Percentiles rank a stretch among this genome's conserved stretches.
These are phyloP conservation scores for Schizophyllum commune DNA, from an alignment of 1,284 basidiomycete genomes.

Conservation along the genomic window DNA sequence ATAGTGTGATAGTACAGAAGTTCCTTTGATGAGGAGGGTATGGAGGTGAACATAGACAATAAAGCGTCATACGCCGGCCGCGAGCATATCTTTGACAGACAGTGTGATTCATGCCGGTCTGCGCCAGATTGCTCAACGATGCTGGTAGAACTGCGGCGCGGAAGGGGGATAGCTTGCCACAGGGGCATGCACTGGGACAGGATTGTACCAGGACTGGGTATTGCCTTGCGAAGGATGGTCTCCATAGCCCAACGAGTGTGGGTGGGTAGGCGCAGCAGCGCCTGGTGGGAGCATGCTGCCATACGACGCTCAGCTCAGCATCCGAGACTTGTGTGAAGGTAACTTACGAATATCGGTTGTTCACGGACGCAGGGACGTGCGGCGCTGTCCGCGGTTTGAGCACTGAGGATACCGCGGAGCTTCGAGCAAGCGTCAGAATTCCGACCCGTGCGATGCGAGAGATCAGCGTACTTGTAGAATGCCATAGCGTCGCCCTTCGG, in stretches of 20 bases:
- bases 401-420: not conserved
- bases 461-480: constrained; percentile 46
- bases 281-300: not conserved
- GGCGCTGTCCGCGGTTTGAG: not conserved
- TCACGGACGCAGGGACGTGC: not conserved
- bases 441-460: too few species aligned
- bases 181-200: not conserved
- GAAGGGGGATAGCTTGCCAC: not conserved
- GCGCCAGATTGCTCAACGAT: too few species aligned
- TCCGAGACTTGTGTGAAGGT: too few species aligned
- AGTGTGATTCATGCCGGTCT: too few species aligned
- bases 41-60: too few species aligned
- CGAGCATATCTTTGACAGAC: too few species aligned
- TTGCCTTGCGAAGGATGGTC: not conserved
- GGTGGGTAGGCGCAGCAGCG: too few species aligned
- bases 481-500: constrained; percentile 27
- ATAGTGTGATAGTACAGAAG: too few species aligned
- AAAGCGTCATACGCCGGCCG: too few species aligned
- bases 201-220: not conserved
- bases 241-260: not conserved
- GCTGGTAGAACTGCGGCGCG: not conserved
- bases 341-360: not conserved
- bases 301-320: not conserved
- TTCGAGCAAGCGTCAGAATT: not conserved
- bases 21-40: too few species aligned